Conservation (phyloP, 2,329 filamentous ascomycete species). For the Elsinoe australis region DNA sequence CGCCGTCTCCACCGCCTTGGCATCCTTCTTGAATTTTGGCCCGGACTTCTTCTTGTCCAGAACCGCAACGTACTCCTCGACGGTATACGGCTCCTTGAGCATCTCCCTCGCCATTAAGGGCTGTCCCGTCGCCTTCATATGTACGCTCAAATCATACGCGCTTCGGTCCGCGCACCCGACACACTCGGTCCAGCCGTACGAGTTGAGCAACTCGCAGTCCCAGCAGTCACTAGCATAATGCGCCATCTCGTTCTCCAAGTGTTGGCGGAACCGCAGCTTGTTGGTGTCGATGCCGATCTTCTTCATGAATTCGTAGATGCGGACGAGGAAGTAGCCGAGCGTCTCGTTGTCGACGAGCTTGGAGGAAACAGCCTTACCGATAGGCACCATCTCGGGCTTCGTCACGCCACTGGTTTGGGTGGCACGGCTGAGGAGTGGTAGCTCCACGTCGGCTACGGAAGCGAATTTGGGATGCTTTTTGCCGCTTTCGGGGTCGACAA, state of each 20-base stretch:
- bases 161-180: constrained; percentile 94
- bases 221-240: constrained; percentile 97
- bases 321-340: constrained; percentile 90
- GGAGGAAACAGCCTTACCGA: constrained; percentile 77
- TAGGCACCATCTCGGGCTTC: constrained; percentile 60
- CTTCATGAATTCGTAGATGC: constrained; percentile 83
- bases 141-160: constrained; percentile 87
- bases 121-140: constrained; percentile 84
- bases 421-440: constrained; percentile 75
- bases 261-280: constrained; percentile 93
- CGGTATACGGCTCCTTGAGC: constrained; percentile 64
- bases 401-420: constrained; percentile 85
- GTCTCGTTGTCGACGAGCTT: constrained; percentile 94
- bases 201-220: constrained; percentile 89
- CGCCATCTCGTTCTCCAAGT: constrained; percentile 86
- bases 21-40: constrained; percentile 90
- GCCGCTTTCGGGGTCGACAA: constrained; percentile 85
- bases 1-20: constrained; percentile 73
- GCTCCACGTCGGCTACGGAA: constrained; percentile 74
- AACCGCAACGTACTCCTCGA: constrained; percentile 83
- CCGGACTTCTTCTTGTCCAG: constrained; percentile 95
- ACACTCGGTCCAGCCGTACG: constrained; percentile 96
- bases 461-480: constrained; percentile 90
- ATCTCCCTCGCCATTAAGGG: constrained; percentile 78
- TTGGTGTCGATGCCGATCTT: constrained; percentile 78